Percentiles rank a stretch among this genome's conserved stretches.
These are phyloP conservation scores for Cylindricascospora bacillispora DNA, from an alignment of 1,139 yeast species.

Conservation along the genomic window DNA sequence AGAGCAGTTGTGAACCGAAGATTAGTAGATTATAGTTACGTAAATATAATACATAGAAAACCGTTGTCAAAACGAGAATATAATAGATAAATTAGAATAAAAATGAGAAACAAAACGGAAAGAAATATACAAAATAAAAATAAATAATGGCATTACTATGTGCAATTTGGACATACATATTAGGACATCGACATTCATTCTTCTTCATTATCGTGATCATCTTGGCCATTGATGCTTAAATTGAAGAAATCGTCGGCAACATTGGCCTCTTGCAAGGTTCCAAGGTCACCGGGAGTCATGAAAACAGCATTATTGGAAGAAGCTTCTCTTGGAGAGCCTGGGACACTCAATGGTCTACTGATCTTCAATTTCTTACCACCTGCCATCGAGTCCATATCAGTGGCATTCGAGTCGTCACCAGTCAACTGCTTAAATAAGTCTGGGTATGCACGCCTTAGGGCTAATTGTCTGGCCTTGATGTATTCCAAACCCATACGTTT, in stretches of 20 bases:
- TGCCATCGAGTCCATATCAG: conserved; percentile 18
- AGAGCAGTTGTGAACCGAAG: no score
- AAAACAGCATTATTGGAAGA: conserved; percentile 32
- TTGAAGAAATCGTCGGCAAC: conserved; percentile 76
- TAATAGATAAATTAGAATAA: no score
- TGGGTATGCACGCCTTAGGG: conserved; percentile 87
- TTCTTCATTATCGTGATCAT: conserved; percentile 32
- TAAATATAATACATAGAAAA: no score
- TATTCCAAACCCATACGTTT: conserved; percentile 94
- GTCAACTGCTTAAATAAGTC: conserved; percentile 53
- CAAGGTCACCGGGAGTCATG: conserved; percentile 96
- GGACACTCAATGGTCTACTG: conserved; percentile 83
- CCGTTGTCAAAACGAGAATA: no score
- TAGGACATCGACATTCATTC: conserved; percentile 5
- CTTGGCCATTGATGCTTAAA: conserved; percentile 50
- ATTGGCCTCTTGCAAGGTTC: conserved; percentile 79
- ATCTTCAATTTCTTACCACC: conserved; percentile 42
- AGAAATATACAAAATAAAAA: no score
- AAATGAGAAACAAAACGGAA: background rate
- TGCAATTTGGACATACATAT: background rate
- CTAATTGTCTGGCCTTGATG: conserved; percentile 82
- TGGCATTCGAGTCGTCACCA: conserved; percentile 17
- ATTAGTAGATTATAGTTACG: no score
- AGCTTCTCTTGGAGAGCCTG: conserved; percentile 78
- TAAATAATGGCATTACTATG: background rate